A percentile compares a stretch with the other conserved stretches of the same genome.
Evolutionary conservation across 2,329 filamentous ascomycete species (phyloP).

Genomic region (Colletotrichum sp.): DNA sequence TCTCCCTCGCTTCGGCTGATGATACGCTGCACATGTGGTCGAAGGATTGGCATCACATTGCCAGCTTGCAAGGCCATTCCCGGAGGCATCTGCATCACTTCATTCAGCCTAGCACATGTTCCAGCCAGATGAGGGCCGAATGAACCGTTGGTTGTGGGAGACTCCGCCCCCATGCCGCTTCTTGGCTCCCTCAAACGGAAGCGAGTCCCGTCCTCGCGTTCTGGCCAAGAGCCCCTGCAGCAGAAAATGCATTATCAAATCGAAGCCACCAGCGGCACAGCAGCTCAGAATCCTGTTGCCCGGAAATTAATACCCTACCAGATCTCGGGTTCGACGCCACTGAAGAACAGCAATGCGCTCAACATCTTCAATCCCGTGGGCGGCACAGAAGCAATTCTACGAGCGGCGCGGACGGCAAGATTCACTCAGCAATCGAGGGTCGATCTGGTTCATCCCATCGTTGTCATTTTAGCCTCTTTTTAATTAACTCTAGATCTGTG

Average conservation of each 20-base stretch:
- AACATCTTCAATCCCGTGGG: background rate
- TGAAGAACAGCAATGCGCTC: background rate
- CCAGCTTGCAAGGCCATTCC: background rate
- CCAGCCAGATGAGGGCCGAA: background rate
- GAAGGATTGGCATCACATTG: background rate
- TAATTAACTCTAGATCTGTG: background rate
- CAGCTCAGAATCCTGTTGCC: background rate
- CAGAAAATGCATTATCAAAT: background rate
- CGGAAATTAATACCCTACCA: conserved; percentile 7
- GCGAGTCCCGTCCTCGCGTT: background rate
- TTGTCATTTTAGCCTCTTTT: background rate
- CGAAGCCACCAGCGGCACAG: conserved; percentile 9
- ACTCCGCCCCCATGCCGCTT: background rate
- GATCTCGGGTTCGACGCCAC: background rate
- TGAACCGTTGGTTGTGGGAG: background rate
- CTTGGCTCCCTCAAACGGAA: conserved; percentile 13
- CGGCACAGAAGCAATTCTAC: background rate
- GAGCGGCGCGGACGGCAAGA: background rate
- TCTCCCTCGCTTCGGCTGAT: conserved; percentile 2
- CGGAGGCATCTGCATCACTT: background rate
- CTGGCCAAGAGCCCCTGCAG: conserved; percentile 16
- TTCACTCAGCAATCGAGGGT: background rate
- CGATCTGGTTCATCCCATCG: background rate
- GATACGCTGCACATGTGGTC: background rate
- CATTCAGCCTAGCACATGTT: background rate